These are phyloP conservation scores for Petunia axillaris DNA, from an alignment of 257 asterid genomes.

Conservation along the genomic window DNA sequence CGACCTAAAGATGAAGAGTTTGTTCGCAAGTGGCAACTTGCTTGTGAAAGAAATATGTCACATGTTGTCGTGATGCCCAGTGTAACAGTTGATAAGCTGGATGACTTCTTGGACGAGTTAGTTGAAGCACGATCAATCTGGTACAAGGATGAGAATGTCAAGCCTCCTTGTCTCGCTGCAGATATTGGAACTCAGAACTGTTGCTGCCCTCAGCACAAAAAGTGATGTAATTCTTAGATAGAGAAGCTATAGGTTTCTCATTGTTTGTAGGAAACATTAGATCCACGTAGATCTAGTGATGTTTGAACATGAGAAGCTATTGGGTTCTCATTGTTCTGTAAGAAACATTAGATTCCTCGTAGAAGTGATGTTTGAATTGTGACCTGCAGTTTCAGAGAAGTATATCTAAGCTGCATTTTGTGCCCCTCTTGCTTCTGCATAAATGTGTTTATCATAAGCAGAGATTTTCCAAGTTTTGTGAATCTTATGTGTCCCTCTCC, in stretches of 20 bases:
- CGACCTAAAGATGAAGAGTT: conserved; percentile 87
- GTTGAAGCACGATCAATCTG: conserved; percentile 62
- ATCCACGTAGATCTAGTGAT: neutral
- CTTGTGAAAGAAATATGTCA: conserved; percentile 91
- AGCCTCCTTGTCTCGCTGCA: conserved; percentile 80
- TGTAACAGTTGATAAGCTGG: conserved; percentile 78
- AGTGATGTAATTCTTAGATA: neutral
- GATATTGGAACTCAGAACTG: conserved; percentile 74
- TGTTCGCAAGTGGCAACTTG: conserved; percentile 95
- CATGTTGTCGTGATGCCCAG: conserved; percentile 90
- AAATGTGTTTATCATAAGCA: neutral
- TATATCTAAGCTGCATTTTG: neutral
- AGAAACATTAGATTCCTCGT: conserved; percentile 4
- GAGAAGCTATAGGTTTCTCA: conserved; percentile 9
- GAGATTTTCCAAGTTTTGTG: conserved; percentile 11
- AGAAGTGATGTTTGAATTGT: conserved; percentile 14
- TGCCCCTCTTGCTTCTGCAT: neutral
- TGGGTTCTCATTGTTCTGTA: conserved; percentile 3
- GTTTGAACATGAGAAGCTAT: conserved; percentile 18
- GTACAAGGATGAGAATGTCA: conserved; percentile 57
- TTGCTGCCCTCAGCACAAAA: conserved; percentile 42
- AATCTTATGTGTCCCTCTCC: neutral
- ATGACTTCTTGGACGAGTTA: conserved; percentile 64
- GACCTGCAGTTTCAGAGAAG: neutral
- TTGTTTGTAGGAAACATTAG: conserved; percentile 18